Conservation (phyloP, 192 early-diverging fungal genomes). For the Backusella luteola region DNA sequence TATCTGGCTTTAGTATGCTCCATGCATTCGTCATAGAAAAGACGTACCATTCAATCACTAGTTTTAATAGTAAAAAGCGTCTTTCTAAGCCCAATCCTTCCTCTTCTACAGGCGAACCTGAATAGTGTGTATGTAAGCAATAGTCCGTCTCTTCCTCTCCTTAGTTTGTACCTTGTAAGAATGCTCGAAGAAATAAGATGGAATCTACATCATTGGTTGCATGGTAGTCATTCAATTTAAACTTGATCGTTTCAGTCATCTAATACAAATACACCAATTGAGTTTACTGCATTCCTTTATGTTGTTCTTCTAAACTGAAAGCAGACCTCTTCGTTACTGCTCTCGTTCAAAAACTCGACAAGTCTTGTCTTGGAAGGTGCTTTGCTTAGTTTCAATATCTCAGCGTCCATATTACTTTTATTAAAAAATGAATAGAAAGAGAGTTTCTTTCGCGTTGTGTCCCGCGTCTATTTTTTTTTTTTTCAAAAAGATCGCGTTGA, state of each 20-base stretch:
- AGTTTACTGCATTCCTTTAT: neutral
- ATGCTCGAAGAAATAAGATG: neutral
- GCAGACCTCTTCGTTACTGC: slow-evolving; percentile 12
- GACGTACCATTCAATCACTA: slow-evolving; percentile 19
- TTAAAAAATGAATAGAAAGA: neutral
- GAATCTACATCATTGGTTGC: neutral
- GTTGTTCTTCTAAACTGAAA: neutral
- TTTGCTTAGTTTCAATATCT: slow-evolving; percentile 27
- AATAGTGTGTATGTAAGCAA: neutral
- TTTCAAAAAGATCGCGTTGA: neutral
- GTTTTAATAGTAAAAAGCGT: slow-evolving; percentile 5
- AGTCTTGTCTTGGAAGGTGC: slow-evolving; percentile 8
- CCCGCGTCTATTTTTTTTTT: neutral
- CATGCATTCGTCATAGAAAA: neutral
- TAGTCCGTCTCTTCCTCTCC: neutral
- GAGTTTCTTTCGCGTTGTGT: neutral
- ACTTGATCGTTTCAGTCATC: neutral
- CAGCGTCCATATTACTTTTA: slow-evolving; percentile 17
- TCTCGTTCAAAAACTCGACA: slow-evolving; percentile 13
- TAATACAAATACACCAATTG: neutral
- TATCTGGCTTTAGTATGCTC: neutral
- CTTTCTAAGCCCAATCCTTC: neutral
- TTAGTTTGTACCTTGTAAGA: neutral
- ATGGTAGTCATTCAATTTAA: neutral
- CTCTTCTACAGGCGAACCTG: slow-evolving; percentile 23